Base-by-base conservation (phyloP, 139 green algal genomes). In the Desmodesmus armatus region DNA sequence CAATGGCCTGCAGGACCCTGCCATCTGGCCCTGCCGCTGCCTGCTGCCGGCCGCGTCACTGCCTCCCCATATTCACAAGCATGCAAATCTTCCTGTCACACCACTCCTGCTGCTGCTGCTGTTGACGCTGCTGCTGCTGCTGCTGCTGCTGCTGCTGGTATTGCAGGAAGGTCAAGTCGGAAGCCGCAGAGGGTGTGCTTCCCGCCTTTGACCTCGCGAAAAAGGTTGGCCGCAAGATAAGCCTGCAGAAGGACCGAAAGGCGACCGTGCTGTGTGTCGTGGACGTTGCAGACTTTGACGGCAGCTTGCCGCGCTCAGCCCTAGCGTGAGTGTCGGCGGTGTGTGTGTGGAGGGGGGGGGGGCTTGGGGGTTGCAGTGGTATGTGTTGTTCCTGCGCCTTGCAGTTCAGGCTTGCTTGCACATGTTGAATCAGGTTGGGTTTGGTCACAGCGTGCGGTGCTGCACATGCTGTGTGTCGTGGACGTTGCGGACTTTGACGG, bases 401-500 rank as follows among this genome's bases (percentile, higher is more conserved):
- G 13, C 33, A 21, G 15, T 62, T 21, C 63, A 40, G 63, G 9
- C 33, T 21, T 13, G 11, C 23, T 9, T 72, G 63, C 63, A 33
- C 9, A 9, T 72, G 63, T 13, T 72, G 25, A n/a, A n/a, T n/a
- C n/a, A n/a, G n/a, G n/a, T n/a, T n/a, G n/a, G n/a, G n/a, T n/a
- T n/a, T n/a, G n/a, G n/a, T n/a, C n/a, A n/a, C n/a, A n/a, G n/a
- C n/a, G n/a, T n/a, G n/a, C n/a, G n/a, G n/a, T n/a, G n/a, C n/a
- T n/a, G n/a, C n/a, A n/a, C n/a, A n/a, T 99, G 82, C 84, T 98
- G 62, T 88, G 92, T 53, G 95, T 99, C 65, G 95, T 99, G 70
- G 96, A 99, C 82, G 63, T 95, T 0, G 91, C 91, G 21, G 96
- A 99, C 90, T 98, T 99, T 92, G 97, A 99, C 87, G 97, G 96